Base-by-base conservation (phyloP, 2,329 filamentous ascomycete genomes). In the Apiospora arundinis region DNA sequence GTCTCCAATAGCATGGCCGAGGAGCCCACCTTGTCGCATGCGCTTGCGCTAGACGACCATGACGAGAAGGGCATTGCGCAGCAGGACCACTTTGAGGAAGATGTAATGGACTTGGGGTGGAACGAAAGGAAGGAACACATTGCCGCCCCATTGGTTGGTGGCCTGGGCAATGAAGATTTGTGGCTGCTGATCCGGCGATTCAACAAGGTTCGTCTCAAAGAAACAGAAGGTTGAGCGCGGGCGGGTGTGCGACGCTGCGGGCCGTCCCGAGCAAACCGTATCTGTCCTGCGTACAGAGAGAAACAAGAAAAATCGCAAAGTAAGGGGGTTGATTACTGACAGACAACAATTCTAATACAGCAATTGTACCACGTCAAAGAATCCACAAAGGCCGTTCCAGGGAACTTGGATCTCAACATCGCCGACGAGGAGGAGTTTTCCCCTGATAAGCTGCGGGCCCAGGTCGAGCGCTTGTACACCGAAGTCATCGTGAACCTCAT, bases 401-500 rank as follows among this genome's bases (percentile, higher is more conserved):
- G 92, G 7, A 89, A 90, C 18, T 83, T 97, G 48, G 94, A 97
- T 79, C 86, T 97, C 72, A 94, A 95, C 75, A 92, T 94, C 70
- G 91, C 93, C 5, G 92, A 95, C 49, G 91, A 95, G 70, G 93
- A 96, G 75, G 92, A 95, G 71, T 96, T 96, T 79, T 93, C 92
- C 0, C 93, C 94, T 0, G 93, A 96, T 77, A 96, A 96, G 82
- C 84, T 97, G 63, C 88, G 94, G 14, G 89, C 91, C 2, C 94
- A 92, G 69, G 79, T 96, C 4, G 94, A 97, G 81, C 87, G 94
- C 18, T 83, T 96, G 14, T 97, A 97, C 79, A 95, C 94, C 87
- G 93, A 92, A 0, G 89, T 97, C 0, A 40, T 63, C 28, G 18
- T 63, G 16, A 87, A 90, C 18, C 65, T 94, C 16, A 86, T 94